These are phyloP conservation scores for Ustilago bromivora DNA, from an alignment of 1,284 basidiomycete genomes.

Conservation along the genomic window DNA sequence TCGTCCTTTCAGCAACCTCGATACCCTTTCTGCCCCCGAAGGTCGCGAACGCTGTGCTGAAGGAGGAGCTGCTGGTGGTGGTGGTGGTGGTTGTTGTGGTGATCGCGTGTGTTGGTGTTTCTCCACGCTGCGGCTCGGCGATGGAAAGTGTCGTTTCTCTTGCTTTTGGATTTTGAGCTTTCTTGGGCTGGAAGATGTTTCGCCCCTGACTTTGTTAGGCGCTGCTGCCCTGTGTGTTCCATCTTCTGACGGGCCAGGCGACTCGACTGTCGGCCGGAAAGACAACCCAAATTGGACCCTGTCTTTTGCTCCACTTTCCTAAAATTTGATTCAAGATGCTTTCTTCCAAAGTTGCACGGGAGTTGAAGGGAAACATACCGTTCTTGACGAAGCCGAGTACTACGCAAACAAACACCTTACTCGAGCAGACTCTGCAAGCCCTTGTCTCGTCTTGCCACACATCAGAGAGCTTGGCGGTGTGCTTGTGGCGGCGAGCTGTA, in stretches of 20 bases:
- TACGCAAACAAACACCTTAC: no score
- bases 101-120: background rate
- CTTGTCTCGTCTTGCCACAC: no score
- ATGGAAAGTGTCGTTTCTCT: background rate
- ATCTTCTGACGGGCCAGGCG: slow-evolving; percentile 2
- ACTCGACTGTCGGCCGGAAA: slow-evolving; percentile 29
- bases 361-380: no score
- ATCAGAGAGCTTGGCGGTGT: no score
- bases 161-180: slow-evolving; percentile 2
- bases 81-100: background rate
- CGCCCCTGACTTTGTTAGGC: slow-evolving; percentile 6
- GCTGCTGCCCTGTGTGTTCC: slow-evolving; percentile 26
- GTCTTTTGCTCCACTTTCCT: slow-evolving; percentile 4
- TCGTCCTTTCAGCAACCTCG: no score
- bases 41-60: background rate
- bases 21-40: no score
- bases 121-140: slow-evolving; percentile 13
- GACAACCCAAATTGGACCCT: slow-evolving; percentile 19
- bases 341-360: slow-evolving; percentile 5
- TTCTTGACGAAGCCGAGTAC: no score
- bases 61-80: background rate
- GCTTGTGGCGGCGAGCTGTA: background rate
- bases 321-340: slow-evolving; percentile 15
- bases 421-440: no score
- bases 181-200: slow-evolving; percentile 16